Evolutionary conservation across 805 yeast species (phyloP).

Genomic region (Starmerella cellae): DNA sequence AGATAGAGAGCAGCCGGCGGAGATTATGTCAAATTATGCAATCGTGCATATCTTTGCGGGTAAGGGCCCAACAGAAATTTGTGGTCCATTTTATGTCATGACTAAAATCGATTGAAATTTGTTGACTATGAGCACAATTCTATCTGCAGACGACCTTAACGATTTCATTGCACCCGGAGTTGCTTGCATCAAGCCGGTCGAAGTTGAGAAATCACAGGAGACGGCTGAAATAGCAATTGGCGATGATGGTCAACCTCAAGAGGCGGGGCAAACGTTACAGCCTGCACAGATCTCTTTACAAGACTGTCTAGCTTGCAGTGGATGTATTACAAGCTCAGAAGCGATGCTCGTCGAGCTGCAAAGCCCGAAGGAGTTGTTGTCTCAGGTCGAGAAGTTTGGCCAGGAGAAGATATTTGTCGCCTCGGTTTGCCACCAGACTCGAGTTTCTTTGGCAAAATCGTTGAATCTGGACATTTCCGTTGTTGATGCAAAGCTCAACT

Average conservation of each 20-base stretch:
- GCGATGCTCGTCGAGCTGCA: conserved; percentile 84
- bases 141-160: conserved; percentile 69
- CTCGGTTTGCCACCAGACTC: conserved; percentile 72
- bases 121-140: conserved; percentile 11
- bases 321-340: conserved; percentile 96
- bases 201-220: conserved; percentile 28
- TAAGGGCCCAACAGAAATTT: no score
- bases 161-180: conserved; percentile 91
- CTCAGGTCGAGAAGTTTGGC: conserved; percentile 35
- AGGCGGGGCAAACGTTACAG: conserved; percentile 44
- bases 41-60: no score
- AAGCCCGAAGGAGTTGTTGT: conserved; percentile 65
- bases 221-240: conserved; percentile 46
- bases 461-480: conserved; percentile 38
- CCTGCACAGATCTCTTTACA: conserved; percentile 78
- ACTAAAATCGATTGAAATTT: no score
- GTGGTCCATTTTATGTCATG: no score
- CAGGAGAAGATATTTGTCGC: conserved; percentile 43
- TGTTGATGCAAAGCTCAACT: conserved; percentile 48
- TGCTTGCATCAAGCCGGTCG: conserved; percentile 85
- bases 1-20: no score
- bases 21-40: no score
- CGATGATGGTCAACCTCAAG: conserved; percentile 46
- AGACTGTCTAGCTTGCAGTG: conserved; percentile 93
- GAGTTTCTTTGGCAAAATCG: conserved; percentile 70